Evolutionary conservation across 2,329 filamentous ascomycete species (phyloP).

Genomic region (Cytospora mali): DNA sequence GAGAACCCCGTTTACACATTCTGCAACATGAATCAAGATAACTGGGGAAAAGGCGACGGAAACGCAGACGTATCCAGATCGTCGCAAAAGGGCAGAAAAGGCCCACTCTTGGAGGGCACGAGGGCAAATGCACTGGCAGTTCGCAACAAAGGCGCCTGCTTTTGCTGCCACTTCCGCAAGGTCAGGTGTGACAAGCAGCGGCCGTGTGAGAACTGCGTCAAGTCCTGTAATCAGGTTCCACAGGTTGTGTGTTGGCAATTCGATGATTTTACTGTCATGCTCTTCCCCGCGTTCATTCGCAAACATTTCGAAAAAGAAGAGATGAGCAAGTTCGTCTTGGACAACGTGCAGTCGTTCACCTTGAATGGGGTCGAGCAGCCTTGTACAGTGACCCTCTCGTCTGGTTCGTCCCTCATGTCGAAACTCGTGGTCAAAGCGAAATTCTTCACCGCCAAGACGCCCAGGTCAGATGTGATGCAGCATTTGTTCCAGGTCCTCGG

Average conservation of each 20-base stretch:
- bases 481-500: constrained; percentile 50
- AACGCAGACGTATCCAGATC: constrained; percentile 54
- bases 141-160: constrained; percentile 57
- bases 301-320: constrained; percentile 54
- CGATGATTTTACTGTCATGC: constrained; percentile 53
- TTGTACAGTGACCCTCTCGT: constrained; percentile 50
- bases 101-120: constrained; percentile 55
- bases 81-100: constrained; percentile 59
- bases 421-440: constrained; percentile 52
- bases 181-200: constrained; percentile 60
- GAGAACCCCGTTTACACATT: constrained; percentile 58
- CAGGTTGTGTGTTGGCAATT: constrained; percentile 64
- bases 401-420: constrained; percentile 47
- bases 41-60: constrained; percentile 49
- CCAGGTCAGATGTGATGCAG: constrained; percentile 46
- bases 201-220: constrained; percentile 59
- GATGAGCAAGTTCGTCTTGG: constrained; percentile 50
- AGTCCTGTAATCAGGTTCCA: constrained; percentile 52
- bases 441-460: constrained; percentile 54
- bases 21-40: constrained; percentile 45
- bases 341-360: constrained; percentile 52
- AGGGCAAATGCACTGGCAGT: constrained; percentile 59
- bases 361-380: constrained; percentile 44
- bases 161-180: constrained; percentile 62
- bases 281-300: constrained; percentile 57